These are phyloP conservation scores for Brassica carinata DNA, from an alignment of 345 rosid species.

Conservation along the genomic window DNA sequence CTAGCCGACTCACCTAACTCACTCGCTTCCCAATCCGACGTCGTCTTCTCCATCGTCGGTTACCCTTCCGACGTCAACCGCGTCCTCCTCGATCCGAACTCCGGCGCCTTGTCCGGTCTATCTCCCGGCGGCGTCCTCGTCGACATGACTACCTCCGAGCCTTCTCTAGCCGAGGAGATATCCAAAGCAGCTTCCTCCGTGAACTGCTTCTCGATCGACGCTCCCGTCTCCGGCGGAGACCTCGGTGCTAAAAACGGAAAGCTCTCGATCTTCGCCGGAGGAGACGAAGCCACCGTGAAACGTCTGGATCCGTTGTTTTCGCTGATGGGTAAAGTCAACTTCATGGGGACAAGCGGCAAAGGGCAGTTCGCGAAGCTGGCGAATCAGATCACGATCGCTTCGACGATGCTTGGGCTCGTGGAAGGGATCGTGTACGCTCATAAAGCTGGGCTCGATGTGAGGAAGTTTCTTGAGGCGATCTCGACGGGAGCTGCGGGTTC, in stretches of 20 bases:
- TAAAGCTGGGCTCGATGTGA: constrained; percentile 78
- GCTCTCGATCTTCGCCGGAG: constrained; percentile 78
- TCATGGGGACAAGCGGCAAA: constrained; percentile 81
- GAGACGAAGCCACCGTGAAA: constrained; percentile 51
- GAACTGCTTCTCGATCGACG: constrained; percentile 67
- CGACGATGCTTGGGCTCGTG: constrained; percentile 81
- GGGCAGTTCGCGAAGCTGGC: constrained; percentile 82
- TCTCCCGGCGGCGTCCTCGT: constrained; percentile 74
- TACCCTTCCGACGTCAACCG: constrained; percentile 87
- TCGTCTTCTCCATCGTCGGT: constrained; percentile 94
- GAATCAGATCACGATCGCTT: constrained; percentile 78
- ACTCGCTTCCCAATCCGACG: constrained; percentile 73
- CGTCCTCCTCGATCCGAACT: constrained; percentile 67
- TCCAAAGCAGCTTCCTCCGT: constrained; percentile 54
- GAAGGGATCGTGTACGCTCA: constrained; percentile 79
- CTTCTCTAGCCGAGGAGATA: constrained; percentile 81
- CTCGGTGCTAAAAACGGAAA: constrained; percentile 71
- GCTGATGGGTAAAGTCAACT: constrained; percentile 71
- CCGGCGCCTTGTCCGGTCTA: constrained; percentile 81
- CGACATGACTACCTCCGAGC: constrained; percentile 97
- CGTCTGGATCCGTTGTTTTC: constrained; percentile 61
- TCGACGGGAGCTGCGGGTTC: constrained; percentile 77
- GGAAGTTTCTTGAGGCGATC: constrained; percentile 61
- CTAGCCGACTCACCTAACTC: constrained; percentile 65
- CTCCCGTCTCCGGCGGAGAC: constrained; percentile 83